phyloP scores from a whole-genome alignment of 2,329 filamentous ascomycete genomes.

The Verticillium tricorpus region DNA sequence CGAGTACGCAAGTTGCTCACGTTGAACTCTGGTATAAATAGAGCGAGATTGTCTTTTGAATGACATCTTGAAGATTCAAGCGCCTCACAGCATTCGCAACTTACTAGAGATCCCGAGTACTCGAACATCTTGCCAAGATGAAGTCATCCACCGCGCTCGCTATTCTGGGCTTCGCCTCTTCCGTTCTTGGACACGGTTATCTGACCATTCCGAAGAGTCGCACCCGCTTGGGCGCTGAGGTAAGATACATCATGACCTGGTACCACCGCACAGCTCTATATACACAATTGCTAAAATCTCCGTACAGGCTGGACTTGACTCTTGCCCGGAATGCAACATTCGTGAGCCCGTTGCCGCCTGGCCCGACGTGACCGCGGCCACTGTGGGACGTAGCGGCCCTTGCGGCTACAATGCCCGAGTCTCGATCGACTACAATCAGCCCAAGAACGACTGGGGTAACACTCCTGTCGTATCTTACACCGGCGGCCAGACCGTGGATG shows the following conservation, averaged over 20 bases:
- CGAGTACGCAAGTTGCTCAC: not conserved
- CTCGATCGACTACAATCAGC: slow-evolving; percentile 48
- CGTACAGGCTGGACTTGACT: slow-evolving; percentile 38
- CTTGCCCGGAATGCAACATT: slow-evolving; percentile 51
- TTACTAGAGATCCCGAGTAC: not conserved
- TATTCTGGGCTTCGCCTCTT: slow-evolving; percentile 9
- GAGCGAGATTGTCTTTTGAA: not conserved
- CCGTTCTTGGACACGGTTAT: slow-evolving; percentile 38
- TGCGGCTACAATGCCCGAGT: slow-evolving; percentile 52
- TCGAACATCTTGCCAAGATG: slow-evolving; percentile 4
- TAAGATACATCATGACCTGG: slow-evolving; percentile 15
- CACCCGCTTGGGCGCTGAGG: slow-evolving; percentile 37
- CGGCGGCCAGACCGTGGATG: slow-evolving; percentile 40
- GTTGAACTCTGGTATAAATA: not conserved
- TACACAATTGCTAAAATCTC: slow-evolving; percentile 1
- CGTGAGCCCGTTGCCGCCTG: slow-evolving; percentile 46
- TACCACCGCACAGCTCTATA: not conserved
- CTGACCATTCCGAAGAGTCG: slow-evolving; percentile 37
- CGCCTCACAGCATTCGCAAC: not conserved
- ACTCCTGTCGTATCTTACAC: slow-evolving; percentile 37
- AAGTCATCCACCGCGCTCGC: slow-evolving; percentile 7
- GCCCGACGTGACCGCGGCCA: slow-evolving; percentile 40
- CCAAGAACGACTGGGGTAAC: slow-evolving; percentile 37
- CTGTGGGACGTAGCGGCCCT: slow-evolving; percentile 42
- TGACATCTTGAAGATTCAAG: not conserved